phyloP scores from a whole-genome alignment of 148 eudicot genomes.

The Pouteria glomerata region DNA sequence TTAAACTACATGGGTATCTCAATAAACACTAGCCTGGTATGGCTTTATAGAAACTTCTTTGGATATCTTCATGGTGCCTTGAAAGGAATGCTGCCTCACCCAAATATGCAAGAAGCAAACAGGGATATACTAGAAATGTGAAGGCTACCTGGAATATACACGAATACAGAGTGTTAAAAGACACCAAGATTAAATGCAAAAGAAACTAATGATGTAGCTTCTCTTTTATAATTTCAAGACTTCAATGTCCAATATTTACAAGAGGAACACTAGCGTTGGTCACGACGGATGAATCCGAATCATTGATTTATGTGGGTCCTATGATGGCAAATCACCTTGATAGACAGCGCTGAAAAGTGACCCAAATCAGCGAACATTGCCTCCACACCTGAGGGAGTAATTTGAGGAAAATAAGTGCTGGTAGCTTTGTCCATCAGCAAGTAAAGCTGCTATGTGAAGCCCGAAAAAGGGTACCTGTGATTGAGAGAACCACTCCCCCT shows the following conservation, averaged over 20 bases:
- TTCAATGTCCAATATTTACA: not conserved
- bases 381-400: slow-evolving; percentile 47
- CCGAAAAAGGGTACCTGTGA: slow-evolving; percentile 1
- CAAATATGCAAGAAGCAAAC: slow-evolving; percentile 55
- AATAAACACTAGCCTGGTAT: slow-evolving; percentile 42
- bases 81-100: slow-evolving; percentile 73
- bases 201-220: not conserved
- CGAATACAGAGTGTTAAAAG: not conserved
- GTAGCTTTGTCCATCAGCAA: not conserved
- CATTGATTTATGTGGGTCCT: too few relatives aligned
- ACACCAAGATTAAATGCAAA: not conserved
- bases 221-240: not conserved
- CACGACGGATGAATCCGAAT: too few relatives aligned
- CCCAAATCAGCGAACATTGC: slow-evolving; percentile 76
- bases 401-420: not conserved
- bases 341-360: slow-evolving; percentile 54
- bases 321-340: slow-evolving; percentile 44
- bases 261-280: too few relatives aligned
- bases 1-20: not conserved
- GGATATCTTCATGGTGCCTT: slow-evolving; percentile 50
- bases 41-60: slow-evolving; percentile 61
- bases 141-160: slow-evolving; percentile 43
- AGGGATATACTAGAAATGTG: slow-evolving; percentile 54
- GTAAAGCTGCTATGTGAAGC: not conserved
- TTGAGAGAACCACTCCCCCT: slow-evolving; percentile 9